A percentile compares a stretch with the other conserved stretches of the same genome.
Evolutionary conservation across 2,329 filamentous ascomycete genomes (phyloP).

Genomic region (Aureobasidium zeae): DNA sequence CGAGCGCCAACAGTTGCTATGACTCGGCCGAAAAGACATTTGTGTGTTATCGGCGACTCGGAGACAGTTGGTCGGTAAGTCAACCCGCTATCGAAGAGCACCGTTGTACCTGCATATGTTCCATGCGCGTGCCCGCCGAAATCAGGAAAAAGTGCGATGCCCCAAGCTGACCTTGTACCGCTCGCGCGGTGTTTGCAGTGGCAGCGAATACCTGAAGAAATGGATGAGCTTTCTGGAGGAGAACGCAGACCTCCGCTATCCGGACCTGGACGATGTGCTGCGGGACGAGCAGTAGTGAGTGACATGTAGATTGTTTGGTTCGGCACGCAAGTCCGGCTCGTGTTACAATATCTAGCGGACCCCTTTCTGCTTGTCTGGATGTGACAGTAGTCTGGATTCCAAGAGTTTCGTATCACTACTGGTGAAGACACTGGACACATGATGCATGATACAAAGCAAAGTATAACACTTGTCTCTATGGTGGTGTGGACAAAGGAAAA

Average conservation of each 20-base stretch:
- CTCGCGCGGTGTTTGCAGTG: slow-evolving; percentile 43
- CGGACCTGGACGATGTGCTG: slow-evolving; percentile 49
- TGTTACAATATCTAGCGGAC: too few relatives aligned
- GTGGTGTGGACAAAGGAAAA: too few relatives aligned
- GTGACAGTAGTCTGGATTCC: too few relatives aligned
- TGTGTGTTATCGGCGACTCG: slow-evolving; percentile 87
- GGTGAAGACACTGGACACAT: background rate
- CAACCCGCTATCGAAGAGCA: background rate
- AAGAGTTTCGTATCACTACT: too few relatives aligned
- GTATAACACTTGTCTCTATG: too few relatives aligned
- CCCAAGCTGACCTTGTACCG: slow-evolving; percentile 10
- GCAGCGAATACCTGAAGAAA: slow-evolving; percentile 71
- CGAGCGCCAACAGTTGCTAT: slow-evolving; percentile 66
- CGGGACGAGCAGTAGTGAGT: slow-evolving; percentile 11
- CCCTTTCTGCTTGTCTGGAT: too few relatives aligned
- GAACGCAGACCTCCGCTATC: slow-evolving; percentile 80
- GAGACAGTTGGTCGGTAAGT: slow-evolving; percentile 84
- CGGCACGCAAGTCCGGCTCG: slow-evolving; percentile 10
- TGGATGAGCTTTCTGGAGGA: slow-evolving; percentile 94
- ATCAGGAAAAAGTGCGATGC: background rate
- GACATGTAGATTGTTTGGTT: slow-evolving; percentile 8
- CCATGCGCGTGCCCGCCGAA: slow-evolving; percentile 2
- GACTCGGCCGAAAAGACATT: slow-evolving; percentile 83
- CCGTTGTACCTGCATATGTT: slow-evolving; percentile 16
- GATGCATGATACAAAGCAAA: slow-evolving; percentile 5